Evolutionary conservation across 2,329 filamentous ascomycete species (phyloP), one percentile per base, ranked within the genome.

Genomic region (Exophiala oligosperma): DNA sequence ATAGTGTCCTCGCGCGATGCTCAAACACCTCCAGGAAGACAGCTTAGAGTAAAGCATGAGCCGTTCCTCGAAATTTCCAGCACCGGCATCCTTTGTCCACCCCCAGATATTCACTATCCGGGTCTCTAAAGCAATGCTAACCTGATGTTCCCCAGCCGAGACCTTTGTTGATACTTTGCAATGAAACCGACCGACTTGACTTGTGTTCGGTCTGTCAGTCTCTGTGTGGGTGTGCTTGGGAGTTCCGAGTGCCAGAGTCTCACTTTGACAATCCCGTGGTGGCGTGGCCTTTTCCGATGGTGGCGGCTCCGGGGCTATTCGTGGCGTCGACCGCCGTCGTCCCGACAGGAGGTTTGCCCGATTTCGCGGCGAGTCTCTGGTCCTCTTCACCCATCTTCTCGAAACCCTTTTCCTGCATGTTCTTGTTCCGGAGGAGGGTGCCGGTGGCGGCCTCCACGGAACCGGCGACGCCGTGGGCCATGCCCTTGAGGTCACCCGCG

Each of bases 351-450:
- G 56, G 50, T 14, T 63, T 61, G 3, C 64, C 64, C 6, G 43
- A 56, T 49, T 66, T 66, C 4, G 64, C 62, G 2, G 59, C 64
- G 17, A 66, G 37, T 11, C 62, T 44, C 14, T 52, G 51, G 44
- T 66, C 64, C 41, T 66, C 64, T 4, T 56, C 52, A 14, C 50
- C 52, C 64, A 66, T 66, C 62, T 66, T 66, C 38, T 64, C 64
- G 17, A 64, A 57, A 2, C 64, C 61, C 43, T 61, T 59, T 40
- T 66, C 54, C 47, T 54, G 54, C 59, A 66, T 60, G 35, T 48
- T 40, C 52, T 66, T 57, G 37, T 64, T 63, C 2, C 64, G 41
- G 14, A 64, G 35, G 26, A 56, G 35, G 11, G 61, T 58, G 9
- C 64, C 64, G 17, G 60, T 54, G 7, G 64, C 62, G 12, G 62